Percentiles rank a stretch among this genome's conserved stretches.
Conservation (phyloP, 352 stramenopile species). For the Lagenidium sp. region DNA sequence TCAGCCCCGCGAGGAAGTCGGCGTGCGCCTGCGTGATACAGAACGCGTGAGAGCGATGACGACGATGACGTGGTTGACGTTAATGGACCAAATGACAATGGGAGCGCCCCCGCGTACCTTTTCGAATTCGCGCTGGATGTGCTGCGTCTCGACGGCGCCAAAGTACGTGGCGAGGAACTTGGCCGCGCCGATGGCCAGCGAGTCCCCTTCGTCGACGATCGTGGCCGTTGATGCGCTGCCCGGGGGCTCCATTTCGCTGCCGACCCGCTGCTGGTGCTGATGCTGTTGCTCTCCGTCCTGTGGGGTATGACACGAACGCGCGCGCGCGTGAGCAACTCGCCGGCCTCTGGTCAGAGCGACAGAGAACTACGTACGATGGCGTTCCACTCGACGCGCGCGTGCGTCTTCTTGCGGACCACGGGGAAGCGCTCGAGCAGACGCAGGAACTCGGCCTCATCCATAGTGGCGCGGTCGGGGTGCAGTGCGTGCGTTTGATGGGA, state of each 20-base stretch:
- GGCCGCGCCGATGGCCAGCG: constrained; percentile 31
- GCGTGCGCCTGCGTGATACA: constrained; percentile 23
- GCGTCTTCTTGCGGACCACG: constrained; percentile 70
- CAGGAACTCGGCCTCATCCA: constrained; percentile 70
- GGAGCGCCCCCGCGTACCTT: constrained; percentile 25
- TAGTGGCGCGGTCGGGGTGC: constrained; percentile 11
- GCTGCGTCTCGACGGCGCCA: constrained; percentile 36
- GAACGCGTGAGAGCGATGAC: constrained; percentile 1
- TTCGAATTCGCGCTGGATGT: constrained; percentile 48
- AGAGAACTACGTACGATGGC: constrained; percentile 1
- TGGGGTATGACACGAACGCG: too few species aligned
- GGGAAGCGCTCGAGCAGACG: constrained; percentile 62
- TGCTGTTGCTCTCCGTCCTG: too few species aligned
- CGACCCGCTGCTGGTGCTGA: too few species aligned
- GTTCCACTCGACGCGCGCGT: constrained; percentile 76
- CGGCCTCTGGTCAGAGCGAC: neutral
- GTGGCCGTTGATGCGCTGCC: neutral
- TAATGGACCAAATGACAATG: neutral
- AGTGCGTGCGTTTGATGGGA: too few species aligned
- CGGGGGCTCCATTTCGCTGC: too few species aligned
- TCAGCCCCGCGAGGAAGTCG: constrained; percentile 48
- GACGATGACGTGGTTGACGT: too few species aligned
- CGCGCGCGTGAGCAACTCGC: too few species aligned
- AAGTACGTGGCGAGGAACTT: constrained; percentile 68
- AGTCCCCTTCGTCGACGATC: constrained; percentile 27